Conservation (phyloP, 352 stramenopile species). For the Globisporangium spinosum region DNA sequence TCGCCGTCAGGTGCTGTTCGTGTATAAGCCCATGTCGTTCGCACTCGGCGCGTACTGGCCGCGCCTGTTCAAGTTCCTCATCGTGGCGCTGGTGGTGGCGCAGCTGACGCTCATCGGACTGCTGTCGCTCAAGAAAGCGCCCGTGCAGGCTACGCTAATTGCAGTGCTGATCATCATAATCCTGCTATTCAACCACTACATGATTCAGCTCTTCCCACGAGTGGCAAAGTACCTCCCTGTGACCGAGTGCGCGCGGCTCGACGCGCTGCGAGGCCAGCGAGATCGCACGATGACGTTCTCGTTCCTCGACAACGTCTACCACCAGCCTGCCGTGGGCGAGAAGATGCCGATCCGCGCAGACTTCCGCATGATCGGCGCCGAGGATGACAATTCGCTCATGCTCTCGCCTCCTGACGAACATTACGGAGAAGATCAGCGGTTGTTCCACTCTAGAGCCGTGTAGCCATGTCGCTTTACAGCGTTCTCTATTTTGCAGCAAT, state of each 20-base stretch:
- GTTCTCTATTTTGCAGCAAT: background rate
- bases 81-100: conserved; percentile 63
- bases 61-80: conserved; percentile 70
- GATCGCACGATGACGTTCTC: conserved; percentile 35
- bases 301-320: conserved; percentile 72
- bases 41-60: conserved; percentile 73
- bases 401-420: conserved; percentile 40
- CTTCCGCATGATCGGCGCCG: conserved; percentile 53
- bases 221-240: conserved; percentile 61
- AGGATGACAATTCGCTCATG: conserved; percentile 23
- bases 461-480: background rate
- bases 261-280: conserved; percentile 33
- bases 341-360: conserved; percentile 42
- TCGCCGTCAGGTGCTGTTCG: conserved; percentile 59
- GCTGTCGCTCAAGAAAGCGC: conserved; percentile 72
- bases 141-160: conserved; percentile 19
- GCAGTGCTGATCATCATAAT: conserved; percentile 34
- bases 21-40: conserved; percentile 59
- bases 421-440: conserved; percentile 37
- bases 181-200: conserved; percentile 63
- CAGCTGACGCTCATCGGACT: conserved; percentile 77
- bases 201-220: conserved; percentile 46
- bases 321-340: conserved; percentile 66
- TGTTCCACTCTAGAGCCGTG: conserved; percentile 29
- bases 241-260: conserved; percentile 51